Base-by-base conservation (phyloP, 2,329 filamentous ascomycete species). In the Stachybotrys echinatus region DNA sequence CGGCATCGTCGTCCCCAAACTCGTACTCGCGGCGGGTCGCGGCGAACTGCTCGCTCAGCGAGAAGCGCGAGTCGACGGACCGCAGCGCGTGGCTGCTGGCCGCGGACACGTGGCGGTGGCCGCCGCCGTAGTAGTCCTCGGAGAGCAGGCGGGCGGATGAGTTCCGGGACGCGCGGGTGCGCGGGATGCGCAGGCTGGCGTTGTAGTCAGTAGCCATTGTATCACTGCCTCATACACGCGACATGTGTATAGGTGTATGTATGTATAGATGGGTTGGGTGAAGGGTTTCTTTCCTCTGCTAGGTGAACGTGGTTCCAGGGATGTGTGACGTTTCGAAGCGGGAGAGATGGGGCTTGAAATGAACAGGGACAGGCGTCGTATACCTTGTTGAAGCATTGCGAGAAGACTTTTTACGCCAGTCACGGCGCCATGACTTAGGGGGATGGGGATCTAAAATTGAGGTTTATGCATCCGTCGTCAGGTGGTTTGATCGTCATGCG, bases 1-100 rank as follows among this genome's bases (percentile, higher is more conserved):
- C 68, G 27, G 27, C 27, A 53, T 77, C 74, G 55, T 77, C 74
- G 49, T 73, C 74, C 55, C 67, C 74, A 47, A 76, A 73, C 45
- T 75, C 73, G 46, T 70, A 72, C 51, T 76, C 74, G 45, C 65
- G 66, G 27, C 72, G 63, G 6, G 74, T 77, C 34, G 71, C 62
- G 19, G 74, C 73, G 50, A 77, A 77, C 49, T 77, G 73, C 42
- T 76, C 72, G 43, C 67, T 70, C 44, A 77, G 63, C 3, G 74
- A 77, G 61, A 70, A 73, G 43, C 73, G 70, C 22, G 73, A 76
- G 12, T 64, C 64, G n/a, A 62, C 62, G 23, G 68, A 65, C 23
- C 68, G 65, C 42, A 70, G 57, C 18, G 54, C 53, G 31, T 61
- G 63, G 38, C 38, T 40, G 38, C 38, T 40, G 38, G 12, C 20